Base-by-base conservation (phyloP, 1,139 yeast genomes). In the Diutina sp. region DNA sequence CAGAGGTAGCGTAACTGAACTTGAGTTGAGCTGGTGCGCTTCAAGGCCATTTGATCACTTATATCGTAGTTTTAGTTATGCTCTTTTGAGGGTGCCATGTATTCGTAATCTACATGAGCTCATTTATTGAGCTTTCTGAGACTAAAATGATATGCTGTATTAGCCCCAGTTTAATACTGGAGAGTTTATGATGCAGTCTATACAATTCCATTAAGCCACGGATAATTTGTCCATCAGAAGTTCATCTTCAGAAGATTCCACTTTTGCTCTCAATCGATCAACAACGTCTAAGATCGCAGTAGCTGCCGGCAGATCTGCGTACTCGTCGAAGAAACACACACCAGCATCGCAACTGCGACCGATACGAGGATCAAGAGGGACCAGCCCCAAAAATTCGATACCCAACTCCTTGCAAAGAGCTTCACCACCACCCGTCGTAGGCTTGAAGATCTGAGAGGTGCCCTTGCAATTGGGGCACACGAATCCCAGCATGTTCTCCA, bases 401-500 rank as follows among this genome's bases (percentile, higher is more conserved):
- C 75, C 77, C 67, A 87, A 70, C 58, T 93, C 99, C 63, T 85
- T 72, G 58, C 98, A 95, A 57, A 95, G 72, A 46, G 84, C 82
- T 62, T 81, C 78, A 7, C 98, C 99, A 21, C 99, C 99, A 16
- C 99, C 99, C 0, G 99, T 95, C 4, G 98, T 93, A 45, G 98
- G 90, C 61, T 86, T 87, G 71, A 95, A 95, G 12, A 95, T 91
- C 64, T 86, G 84, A 0, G 96, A 87, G 69, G 90, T 90, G 8
- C 95, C 95, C 60, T 88, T 81, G 69, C 99, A 95, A 63, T 77
- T 83, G 4, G 99, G 99, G 67, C 99, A 95, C 16, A 95, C 98
- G 72, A 95, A 95, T 1, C 99, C 99, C 6, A 96, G 83, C 99
- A 95, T 95, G 68, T 95, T 95, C 67, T 95, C 99, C 41, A 95